Evolutionary conservation across 1,284 basidiomycete genomes (phyloP).

Genomic region (Ceratobasidium sp.): DNA sequence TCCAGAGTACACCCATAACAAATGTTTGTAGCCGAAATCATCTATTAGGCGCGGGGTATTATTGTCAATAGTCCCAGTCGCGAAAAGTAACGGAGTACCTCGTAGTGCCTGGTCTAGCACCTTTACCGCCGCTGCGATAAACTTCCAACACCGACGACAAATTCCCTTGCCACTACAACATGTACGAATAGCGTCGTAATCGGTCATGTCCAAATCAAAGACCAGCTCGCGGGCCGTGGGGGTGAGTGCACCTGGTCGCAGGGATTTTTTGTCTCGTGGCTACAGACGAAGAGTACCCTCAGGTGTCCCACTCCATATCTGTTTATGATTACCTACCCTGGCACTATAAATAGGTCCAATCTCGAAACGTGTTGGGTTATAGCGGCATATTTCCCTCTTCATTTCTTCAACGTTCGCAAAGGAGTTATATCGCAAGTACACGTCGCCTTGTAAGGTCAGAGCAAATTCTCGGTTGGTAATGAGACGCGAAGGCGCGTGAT

Average conservation of each 20-base stretch:
- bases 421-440: constrained; percentile 95
- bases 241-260: constrained; percentile 75
- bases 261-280: constrained; percentile 91
- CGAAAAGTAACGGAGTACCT: constrained; percentile 50
- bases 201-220: constrained; percentile 99
- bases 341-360: constrained; percentile 95
- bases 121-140: constrained; percentile 91
- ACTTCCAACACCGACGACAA: constrained; percentile 93
- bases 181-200: constrained; percentile 95
- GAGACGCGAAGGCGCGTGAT: constrained; percentile 67
- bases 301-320: constrained; percentile 1
- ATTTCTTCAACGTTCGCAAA: constrained; percentile 87
- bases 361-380: constrained; percentile 93
- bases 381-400: constrained; percentile 84
- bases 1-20: constrained; percentile 99
- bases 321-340: constrained; percentile 61
- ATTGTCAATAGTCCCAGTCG: not conserved
- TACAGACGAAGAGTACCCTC: constrained; percentile 48
- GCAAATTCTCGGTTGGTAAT: constrained; percentile 96
- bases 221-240: constrained; percentile 92
- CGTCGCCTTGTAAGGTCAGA: constrained; percentile 91
- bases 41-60: no score
- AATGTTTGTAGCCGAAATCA: constrained; percentile 58
- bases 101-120: constrained; percentile 83
- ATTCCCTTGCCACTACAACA: constrained; percentile 94